Percentiles rank a stretch among this genome's conserved stretches.
Evolutionary conservation across 192 early-diverging fungal genomes (phyloP).

Genomic region (Blastocladiella britannica): DNA sequence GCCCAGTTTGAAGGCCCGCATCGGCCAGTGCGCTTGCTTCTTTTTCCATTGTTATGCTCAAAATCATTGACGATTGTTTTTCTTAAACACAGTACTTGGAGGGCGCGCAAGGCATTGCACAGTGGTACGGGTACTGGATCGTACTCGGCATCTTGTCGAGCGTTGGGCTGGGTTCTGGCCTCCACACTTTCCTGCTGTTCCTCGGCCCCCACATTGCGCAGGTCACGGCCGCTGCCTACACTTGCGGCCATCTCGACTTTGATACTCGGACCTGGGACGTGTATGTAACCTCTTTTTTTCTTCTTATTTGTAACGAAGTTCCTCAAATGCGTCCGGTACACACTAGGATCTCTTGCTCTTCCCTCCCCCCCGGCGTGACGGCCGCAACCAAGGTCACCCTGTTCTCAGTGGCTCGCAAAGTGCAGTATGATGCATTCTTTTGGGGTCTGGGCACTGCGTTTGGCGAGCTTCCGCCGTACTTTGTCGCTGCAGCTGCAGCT

Average conservation of each 20-base stretch:
- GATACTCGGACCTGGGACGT: constrained; percentile 17
- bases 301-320: neutral
- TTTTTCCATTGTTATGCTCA: too few relatives aligned
- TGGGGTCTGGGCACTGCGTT: constrained; percentile 87
- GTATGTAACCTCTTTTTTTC: neutral
- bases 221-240: constrained; percentile 72
- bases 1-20: neutral
- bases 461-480: constrained; percentile 87
- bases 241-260: constrained; percentile 52
- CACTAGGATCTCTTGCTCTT: constrained; percentile 2
- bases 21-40: neutral
- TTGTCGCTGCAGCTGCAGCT: constrained; percentile 64
- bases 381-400: constrained; percentile 24
- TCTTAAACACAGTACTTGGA: constrained; percentile 15
- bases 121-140: constrained; percentile 82
- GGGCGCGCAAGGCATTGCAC: constrained; percentile 31
- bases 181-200: constrained; percentile 89
- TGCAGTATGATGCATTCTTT: constrained; percentile 59
- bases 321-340: neutral
- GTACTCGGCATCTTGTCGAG: constrained; percentile 69
- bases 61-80: too few relatives aligned
- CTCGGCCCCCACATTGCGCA: constrained; percentile 78
- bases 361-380: constrained; percentile 3
- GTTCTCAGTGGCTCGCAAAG: constrained; percentile 40
- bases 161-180: constrained; percentile 77